Base-by-base conservation (phyloP, 768 basidiomycete species). In the Leccinum pellstonianum region DNA sequence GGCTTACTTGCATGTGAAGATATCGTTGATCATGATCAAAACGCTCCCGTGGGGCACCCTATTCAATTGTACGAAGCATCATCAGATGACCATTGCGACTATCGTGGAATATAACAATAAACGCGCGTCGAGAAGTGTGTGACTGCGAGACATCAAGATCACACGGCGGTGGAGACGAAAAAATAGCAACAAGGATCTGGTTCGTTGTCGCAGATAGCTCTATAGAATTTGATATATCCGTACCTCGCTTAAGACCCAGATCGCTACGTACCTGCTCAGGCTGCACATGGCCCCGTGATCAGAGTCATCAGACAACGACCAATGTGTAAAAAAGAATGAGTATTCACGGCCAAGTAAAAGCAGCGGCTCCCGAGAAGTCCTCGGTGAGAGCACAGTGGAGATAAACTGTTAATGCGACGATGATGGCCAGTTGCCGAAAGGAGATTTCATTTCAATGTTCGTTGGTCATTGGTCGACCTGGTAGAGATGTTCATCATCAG, bases 1-100 rank as follows among this genome's bases (percentile, higher is more conserved):
- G 43, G 10, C 19, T 19, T 46, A 4, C 43, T 12, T 46, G n/a
- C 27, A 7, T 38, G 47, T 23, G 47, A 38, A 46, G 33, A 50
- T 41, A 23, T 19, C 3, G 10, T 37, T 37, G 25, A 17, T 15
- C 83, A 21, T 6, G 19, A 21, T 46, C 43, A 12, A 46, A 46
- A 46, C 19, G 19, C 10, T 46, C 43, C 43, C 19, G 43, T 46
- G 43, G 19, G 19, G 43, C 11, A 46, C 2, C 11, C 43, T 46
- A 46, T 46, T 46, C 43, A 46, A 62, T n/a, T 37, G 21, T 21
- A 62, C 25, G 17, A 12, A 37, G 14, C 6, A 7, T 19, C 19
- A 17, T 38, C 37, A n/a, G 11, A 15, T 23, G 25, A 8, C 47
- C 11, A 12, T 29, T 21, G 25, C 8, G 33, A 46, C 47, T 35